Evolutionary conservation across 495 filamentous ascomycete genomes (phyloP).

Genomic region (Penicillium cataractarum): DNA sequence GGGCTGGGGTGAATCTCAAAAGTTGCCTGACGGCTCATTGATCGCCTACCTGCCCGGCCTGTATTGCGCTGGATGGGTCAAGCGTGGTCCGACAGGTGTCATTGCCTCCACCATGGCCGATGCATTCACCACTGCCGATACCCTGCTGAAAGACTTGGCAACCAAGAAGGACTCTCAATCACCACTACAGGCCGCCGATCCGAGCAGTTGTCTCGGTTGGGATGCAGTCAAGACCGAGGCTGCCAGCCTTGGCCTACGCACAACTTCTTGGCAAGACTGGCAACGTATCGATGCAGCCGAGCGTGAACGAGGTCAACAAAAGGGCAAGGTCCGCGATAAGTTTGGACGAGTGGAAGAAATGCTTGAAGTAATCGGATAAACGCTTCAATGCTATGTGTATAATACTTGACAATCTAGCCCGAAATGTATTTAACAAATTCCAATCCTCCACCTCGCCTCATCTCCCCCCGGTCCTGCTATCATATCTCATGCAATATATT

Average conservation of each 20-base stretch:
- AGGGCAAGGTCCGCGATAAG: slow-evolving; percentile 85
- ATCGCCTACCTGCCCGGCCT: slow-evolving; percentile 69
- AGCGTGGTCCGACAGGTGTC: slow-evolving; percentile 90
- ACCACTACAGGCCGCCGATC: slow-evolving; percentile 50
- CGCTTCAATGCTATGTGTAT: slow-evolving; percentile 18
- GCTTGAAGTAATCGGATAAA: slow-evolving; percentile 58
- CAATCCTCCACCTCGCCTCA: background rate
- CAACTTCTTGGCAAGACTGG: slow-evolving; percentile 82
- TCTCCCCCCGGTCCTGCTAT: background rate
- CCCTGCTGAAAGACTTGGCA: slow-evolving; percentile 73
- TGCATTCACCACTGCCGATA: slow-evolving; percentile 86
- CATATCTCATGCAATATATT: background rate
- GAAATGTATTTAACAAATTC: background rate
- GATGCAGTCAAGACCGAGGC: slow-evolving; percentile 65
- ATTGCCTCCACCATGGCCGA: slow-evolving; percentile 97
- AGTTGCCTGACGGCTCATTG: slow-evolving; percentile 40
- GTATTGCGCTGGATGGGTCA: slow-evolving; percentile 97
- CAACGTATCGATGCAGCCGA: slow-evolving; percentile 80
- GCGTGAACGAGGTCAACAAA: slow-evolving; percentile 60
- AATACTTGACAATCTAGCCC: slow-evolving; percentile 7
- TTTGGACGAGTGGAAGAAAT: slow-evolving; percentile 78
- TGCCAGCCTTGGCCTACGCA: slow-evolving; percentile 49
- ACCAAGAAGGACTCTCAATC: slow-evolving; percentile 31
- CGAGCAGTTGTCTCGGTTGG: slow-evolving; percentile 67
- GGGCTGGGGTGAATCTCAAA: slow-evolving; percentile 25